Conservation (phyloP, 139 green algal genomes). For the Chloropicon primus region DNA sequence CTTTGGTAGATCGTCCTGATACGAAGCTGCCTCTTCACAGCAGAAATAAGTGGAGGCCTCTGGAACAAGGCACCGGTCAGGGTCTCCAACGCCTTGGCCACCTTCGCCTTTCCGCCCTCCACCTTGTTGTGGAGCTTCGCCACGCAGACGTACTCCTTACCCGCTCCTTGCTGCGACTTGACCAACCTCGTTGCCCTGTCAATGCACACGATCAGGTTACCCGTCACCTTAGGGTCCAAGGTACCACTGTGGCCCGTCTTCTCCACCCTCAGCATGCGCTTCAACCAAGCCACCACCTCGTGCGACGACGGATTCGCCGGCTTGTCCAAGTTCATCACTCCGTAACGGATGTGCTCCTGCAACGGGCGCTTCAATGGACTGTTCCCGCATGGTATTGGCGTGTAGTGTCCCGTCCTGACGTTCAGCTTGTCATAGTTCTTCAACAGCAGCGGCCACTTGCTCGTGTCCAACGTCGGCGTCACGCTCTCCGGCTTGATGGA, state of each 20-base stretch:
- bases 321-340: constrained; percentile 98
- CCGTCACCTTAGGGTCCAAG: constrained; percentile 89
- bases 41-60: constrained; percentile 91
- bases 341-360: constrained; percentile 88
- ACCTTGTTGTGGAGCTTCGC: constrained; percentile 22
- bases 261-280: constrained; percentile 90
- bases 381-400: constrained; percentile 80
- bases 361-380: constrained; percentile 78
- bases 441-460: constrained; percentile 88
- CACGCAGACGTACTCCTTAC: constrained; percentile 98
- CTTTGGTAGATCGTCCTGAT: constrained; percentile 92
- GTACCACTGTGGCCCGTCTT: constrained; percentile 97
- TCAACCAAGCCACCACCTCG: constrained; percentile 94
- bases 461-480: constrained; percentile 73
- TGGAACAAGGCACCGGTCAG: constrained; percentile 79
- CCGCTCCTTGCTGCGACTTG: constrained; percentile 93
- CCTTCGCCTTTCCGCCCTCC: constrained; percentile 30
- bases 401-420: constrained; percentile 95
- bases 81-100: constrained; percentile 60
- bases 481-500: constrained; percentile 34
- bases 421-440: constrained; percentile 93
- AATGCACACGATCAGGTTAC: constrained; percentile 94
- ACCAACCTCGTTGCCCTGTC: constrained; percentile 95
- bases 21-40: constrained; percentile 96
- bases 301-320: constrained; percentile 91